A percentile compares a stretch with the other conserved stretches of the same genome.
These are phyloP conservation scores for Aspergillus viridinutans DNA, from an alignment of 2,329 filamentous ascomycete species.

Conservation along the genomic window DNA sequence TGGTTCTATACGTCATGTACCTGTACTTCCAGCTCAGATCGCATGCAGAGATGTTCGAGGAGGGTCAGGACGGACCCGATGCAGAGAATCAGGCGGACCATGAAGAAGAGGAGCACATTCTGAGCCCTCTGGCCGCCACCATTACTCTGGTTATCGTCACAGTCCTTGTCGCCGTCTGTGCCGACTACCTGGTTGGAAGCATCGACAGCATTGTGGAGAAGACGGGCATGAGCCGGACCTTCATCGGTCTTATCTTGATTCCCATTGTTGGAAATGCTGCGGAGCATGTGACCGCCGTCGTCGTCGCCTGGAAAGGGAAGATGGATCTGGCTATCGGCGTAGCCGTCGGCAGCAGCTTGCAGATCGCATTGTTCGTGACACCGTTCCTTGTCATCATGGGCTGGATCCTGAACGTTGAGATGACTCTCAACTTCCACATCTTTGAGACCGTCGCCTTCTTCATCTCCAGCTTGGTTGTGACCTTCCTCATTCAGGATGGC, in stretches of 20 bases:
- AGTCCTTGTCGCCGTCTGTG: slow-evolving; percentile 66
- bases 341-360: slow-evolving; percentile 75
- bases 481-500: slow-evolving; percentile 70
- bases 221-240: slow-evolving; percentile 71
- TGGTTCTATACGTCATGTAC: slow-evolving; percentile 71
- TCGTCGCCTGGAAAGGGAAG: slow-evolving; percentile 72
- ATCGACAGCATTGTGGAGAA: slow-evolving; percentile 68
- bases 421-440: slow-evolving; percentile 77
- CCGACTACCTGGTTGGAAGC: slow-evolving; percentile 72
- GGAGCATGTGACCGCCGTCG: slow-evolving; percentile 76
- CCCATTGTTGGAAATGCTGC: slow-evolving; percentile 78
- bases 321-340: slow-evolving; percentile 68
- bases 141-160: slow-evolving; percentile 67
- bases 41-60: slow-evolving; percentile 68
- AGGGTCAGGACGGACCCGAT: slow-evolving; percentile 39
- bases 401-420: slow-evolving; percentile 68
- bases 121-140: slow-evolving; percentile 61
- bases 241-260: slow-evolving; percentile 74
- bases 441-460: slow-evolving; percentile 77
- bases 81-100: slow-evolving; percentile 30
- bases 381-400: slow-evolving; percentile 75
- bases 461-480: slow-evolving; percentile 69
- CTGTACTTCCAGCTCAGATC: slow-evolving; percentile 74
- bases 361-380: slow-evolving; percentile 77
- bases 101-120: slow-evolving; percentile 49